A percentile compares a stretch with the other conserved stretches of the same genome.
Evolutionary conservation across 164 flowering plant genomes (phyloP).

Genomic region (Taxillus chinensis): DNA sequence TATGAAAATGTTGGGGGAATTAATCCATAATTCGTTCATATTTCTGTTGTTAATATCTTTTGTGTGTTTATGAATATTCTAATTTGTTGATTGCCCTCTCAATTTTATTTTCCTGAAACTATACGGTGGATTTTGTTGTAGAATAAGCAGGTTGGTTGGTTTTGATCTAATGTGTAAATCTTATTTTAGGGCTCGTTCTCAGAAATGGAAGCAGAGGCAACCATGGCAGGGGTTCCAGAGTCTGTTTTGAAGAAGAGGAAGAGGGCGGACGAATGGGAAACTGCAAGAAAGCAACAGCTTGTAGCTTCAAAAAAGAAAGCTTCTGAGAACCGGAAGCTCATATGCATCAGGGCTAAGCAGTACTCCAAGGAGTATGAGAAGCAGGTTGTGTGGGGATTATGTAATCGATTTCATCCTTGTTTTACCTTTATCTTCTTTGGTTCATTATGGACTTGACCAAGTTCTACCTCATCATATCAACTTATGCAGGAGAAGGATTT

Average conservation of each 20-base stretch:
- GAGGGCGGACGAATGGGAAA: not conserved
- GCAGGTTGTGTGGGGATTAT: not conserved
- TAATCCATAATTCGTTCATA: too few species aligned
- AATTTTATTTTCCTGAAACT: too few species aligned
- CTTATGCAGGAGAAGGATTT: not conserved
- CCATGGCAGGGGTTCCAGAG: not conserved
- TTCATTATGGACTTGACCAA: not conserved
- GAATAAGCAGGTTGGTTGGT: too few species aligned
- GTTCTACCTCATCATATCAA: not conserved
- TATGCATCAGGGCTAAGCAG: not conserved
- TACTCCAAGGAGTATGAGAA: constrained; percentile 1
- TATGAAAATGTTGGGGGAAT: too few species aligned
- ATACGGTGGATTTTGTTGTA: too few species aligned
- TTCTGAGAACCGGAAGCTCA: not conserved
- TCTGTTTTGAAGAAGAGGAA: constrained; percentile 3
- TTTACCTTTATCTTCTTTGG: not conserved
- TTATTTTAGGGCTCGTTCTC: too few species aligned
- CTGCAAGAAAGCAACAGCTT: not conserved
- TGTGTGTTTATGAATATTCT: too few species aligned
- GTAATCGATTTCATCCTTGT: not conserved
- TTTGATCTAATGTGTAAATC: too few species aligned
- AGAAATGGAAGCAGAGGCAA: not conserved
- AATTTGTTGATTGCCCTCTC: too few species aligned
- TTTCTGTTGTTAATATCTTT: too few species aligned
- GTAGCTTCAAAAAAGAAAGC: not conserved